Evolutionary conservation across 176 grass and related monocot genomes (phyloP), one percentile per base, ranked within the genome.

Genomic region (Aegilops longissima): DNA sequence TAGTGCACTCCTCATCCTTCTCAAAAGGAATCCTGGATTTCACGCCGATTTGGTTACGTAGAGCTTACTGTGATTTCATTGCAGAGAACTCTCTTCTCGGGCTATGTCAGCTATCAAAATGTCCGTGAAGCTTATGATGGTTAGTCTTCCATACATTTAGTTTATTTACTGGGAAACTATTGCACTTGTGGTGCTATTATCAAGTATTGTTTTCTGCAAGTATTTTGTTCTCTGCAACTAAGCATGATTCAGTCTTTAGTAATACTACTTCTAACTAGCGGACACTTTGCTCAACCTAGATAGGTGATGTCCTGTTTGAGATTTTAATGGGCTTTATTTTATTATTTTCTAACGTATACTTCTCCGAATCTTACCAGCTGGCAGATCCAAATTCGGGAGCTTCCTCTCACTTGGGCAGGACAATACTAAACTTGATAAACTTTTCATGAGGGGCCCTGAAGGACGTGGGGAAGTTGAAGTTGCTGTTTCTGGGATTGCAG

Each of bases 401-500:
- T 86, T 98, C 59, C 82, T 98, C 54, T 95, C 96, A 89, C 87
- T 93, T 70, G 90, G 93, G 17, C 86, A 89, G 81, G 86, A 83
- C 35, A 83, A 90, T 20, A 84, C 79, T 21, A 98, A 94, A 84
- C 89, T 70, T 18, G 94, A 96, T 80, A 98, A 80, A 84, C 86
- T 98, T 86, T 94, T 88, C 79, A 98, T 98, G 97, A 90, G 87
- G 74, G 96, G 96, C 20, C 96, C 96, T 68, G 93, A 93, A 88
- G 93, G 92, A 12, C 94, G 94, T n/a, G 97, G 97, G 20, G 92
- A 98, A 86, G 94, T 98, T 89, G 97, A 98, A 95, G 97, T 98
- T 68, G 94, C 90, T 89, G 94, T 98, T 87, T 98, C 94, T 47
- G 85, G 97, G 76, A 88, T 98, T 76, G 88, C 89, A 92, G 96